These are phyloP conservation scores for Zanthoxylum bungeanum DNA, from an alignment of 345 rosid species.

Conservation along the genomic window DNA sequence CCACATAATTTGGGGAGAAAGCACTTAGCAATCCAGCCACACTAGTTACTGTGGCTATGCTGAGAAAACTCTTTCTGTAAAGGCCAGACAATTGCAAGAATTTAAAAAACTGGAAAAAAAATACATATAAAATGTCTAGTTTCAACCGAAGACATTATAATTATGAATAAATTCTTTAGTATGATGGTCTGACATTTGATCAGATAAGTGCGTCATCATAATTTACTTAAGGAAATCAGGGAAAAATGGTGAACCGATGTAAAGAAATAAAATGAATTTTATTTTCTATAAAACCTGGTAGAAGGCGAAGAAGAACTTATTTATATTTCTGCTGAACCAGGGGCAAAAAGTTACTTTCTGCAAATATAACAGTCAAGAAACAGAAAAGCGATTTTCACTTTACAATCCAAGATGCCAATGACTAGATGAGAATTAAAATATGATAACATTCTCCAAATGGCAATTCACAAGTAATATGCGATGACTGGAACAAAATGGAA, in stretches of 20 bases:
- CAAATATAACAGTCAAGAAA: too few species aligned
- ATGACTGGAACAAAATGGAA: too few species aligned
- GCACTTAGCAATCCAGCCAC: too few species aligned
- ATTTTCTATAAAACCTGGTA: background rate
- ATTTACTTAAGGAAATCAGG: background rate
- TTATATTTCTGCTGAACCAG: too few species aligned
- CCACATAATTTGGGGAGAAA: too few species aligned
- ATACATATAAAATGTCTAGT: background rate
- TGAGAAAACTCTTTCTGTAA: conserved; percentile 53
- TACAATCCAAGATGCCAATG: background rate
- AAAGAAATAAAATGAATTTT: background rate
- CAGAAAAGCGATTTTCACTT: background rate
- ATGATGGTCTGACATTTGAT: background rate
- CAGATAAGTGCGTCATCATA: background rate
- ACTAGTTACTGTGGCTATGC: conserved; percentile 41
- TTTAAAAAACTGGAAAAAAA: background rate
- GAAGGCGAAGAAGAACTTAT: too few species aligned
- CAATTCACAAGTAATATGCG: too few species aligned
- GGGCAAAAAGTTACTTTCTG: too few species aligned
- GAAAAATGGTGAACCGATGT: background rate
- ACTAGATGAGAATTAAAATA: background rate
- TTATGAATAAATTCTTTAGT: background rate
- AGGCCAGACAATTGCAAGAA: background rate
- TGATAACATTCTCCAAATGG: background rate
- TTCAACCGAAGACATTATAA: background rate